Conservation (phyloP, 2,329 filamentous ascomycete species). For the Talaromyces sp. region DNA sequence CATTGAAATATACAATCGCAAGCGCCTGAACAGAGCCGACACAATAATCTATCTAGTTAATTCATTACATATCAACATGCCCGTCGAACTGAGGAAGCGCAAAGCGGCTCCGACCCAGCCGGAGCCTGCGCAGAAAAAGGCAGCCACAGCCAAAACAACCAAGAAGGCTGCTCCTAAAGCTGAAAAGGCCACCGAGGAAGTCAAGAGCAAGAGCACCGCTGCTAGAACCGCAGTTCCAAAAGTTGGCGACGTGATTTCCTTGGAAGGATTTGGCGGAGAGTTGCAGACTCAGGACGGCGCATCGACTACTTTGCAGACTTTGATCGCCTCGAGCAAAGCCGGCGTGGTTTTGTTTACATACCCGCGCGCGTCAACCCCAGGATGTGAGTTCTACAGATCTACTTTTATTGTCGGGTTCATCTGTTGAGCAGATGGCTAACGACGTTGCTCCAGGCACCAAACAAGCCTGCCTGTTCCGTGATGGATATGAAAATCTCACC, state of each 20-base stretch:
- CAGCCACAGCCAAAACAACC: conserved; percentile 17
- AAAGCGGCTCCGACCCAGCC: conserved; percentile 50
- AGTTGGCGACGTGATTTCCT: conserved; percentile 52
- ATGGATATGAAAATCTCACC: conserved; percentile 73
- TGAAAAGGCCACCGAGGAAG: conserved; percentile 1
- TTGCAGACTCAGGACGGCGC: conserved; percentile 81
- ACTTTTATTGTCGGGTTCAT: not conserved
- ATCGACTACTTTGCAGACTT: conserved; percentile 72
- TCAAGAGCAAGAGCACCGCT: conserved; percentile 26
- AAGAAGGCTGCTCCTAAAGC: conserved; percentile 17
- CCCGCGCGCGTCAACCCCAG: conserved; percentile 88
- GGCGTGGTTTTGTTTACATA: conserved; percentile 95
- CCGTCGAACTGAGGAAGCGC: conserved; percentile 63
- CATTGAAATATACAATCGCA: not conserved
- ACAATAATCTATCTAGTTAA: not conserved
- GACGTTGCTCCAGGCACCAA: conserved; percentile 65
- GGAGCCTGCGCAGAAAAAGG: conserved; percentile 35
- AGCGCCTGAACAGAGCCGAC: not conserved
- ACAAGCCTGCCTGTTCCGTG: conserved; percentile 90
- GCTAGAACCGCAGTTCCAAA: conserved; percentile 27
- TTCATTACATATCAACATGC: conserved; percentile 29
- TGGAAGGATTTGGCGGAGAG: conserved; percentile 61
- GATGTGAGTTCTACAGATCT: conserved; percentile 63
- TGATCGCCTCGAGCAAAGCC: conserved; percentile 77
- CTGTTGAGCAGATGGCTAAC: not conserved